Evolutionary conservation across 2,329 filamentous ascomycete genomes (phyloP).

Genomic region (Sphaerostilbella broomeana): DNA sequence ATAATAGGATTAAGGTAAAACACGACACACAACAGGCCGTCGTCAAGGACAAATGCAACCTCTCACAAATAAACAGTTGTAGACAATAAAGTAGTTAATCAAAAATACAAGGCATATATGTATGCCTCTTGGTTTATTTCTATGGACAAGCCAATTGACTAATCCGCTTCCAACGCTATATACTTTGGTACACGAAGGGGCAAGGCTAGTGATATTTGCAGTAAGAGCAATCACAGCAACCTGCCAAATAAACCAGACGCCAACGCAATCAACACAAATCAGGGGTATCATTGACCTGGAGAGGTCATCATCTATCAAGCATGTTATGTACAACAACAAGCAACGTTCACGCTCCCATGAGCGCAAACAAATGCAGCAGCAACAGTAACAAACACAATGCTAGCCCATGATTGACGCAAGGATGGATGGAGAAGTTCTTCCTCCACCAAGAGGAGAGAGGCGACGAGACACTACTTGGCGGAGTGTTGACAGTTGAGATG

Average conservation of each 20-base stretch:
- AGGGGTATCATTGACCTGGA: constrained; percentile 5
- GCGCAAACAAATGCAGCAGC: not conserved
- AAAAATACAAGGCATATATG: not conserved
- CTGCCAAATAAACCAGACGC: not conserved
- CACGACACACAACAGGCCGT: no score
- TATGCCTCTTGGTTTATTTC: constrained; percentile 5
- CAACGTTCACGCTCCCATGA: not conserved
- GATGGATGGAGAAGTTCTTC: not conserved
- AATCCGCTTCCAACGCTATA: not conserved
- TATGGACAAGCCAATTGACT: constrained; percentile 2
- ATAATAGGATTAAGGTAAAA: no score
- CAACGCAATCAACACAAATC: constrained; percentile 2
- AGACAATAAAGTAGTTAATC: not conserved
- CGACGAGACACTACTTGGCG: not conserved
- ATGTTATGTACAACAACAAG: no score
- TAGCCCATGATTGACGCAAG: constrained; percentile 4
- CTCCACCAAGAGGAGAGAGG: not conserved
- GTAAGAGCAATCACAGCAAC: constrained; percentile 5
- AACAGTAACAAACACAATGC: not conserved
- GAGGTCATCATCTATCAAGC: not conserved
- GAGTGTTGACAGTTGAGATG: not conserved
- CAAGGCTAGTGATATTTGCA: no score
- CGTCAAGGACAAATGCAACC: no score
- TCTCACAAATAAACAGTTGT: not conserved
- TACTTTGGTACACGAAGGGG: not conserved